Base-by-base conservation (phyloP, 2,329 filamentous ascomycete species). In the Lachnellula occidentalis region DNA sequence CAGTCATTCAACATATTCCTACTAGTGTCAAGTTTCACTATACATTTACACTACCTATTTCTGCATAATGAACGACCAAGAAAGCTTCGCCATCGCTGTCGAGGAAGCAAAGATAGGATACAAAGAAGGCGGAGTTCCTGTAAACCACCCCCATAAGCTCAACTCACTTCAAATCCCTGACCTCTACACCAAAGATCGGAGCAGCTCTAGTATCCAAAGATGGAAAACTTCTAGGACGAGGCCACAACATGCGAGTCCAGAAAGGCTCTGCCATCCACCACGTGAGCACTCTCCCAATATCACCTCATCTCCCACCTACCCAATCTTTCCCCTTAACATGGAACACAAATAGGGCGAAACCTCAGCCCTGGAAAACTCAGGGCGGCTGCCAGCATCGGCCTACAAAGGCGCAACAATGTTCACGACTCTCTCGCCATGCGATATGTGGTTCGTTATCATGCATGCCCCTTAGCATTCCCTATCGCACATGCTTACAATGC, bases 351-450 rank as follows among this genome's bases (percentile, higher is more conserved):
- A 90, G 86, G 88, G 82, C 60, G 88, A 92, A 69, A 91, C 87
- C 19, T 83, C 86, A 17, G 82, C 86, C n/a, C 76, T 92, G 39
- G 84, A 88, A 67, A 85, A 87, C 69, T 86, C 86, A 0, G 87
- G 87, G 45, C 81, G 87, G 39, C 78, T 90, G 21, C 83, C 85
- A 34, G 86, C 86, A 15, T 80, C 80, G 1, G 78, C 79, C 5
- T 91, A 90, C 70, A 78, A 78, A 61, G 84, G 83, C 31, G 80
- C 85, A 36, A 91, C 87, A n/a, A 90, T 92, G 86, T 92, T 88
- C 72, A 92, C 88, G 2, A 90, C 87, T 17, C 74, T 92, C 6
- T 88, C 85, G 2, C 88, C 87, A 0, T 92, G 88, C 69, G 86
- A 89, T 66, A 91, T 91, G 87, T 92, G 65, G 64, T 66, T 60